Percentiles rank a stretch among this genome's conserved stretches.
These are phyloP conservation scores for Ophiostoma novo-ulmi DNA, from an alignment of 2,329 filamentous ascomycete genomes.

Conservation along the genomic window DNA sequence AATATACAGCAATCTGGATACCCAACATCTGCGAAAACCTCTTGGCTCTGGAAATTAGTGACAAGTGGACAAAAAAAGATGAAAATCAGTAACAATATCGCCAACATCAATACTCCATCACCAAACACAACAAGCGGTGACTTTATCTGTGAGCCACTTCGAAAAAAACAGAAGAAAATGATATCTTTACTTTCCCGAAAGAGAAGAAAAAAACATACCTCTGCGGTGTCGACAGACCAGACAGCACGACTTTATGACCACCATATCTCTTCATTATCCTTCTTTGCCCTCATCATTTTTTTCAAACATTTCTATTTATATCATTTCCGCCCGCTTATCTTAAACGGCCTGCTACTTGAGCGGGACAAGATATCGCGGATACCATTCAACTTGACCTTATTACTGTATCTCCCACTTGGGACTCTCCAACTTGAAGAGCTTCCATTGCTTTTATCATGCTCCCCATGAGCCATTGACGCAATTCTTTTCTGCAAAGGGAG, in stretches of 20 bases:
- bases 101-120: neutral
- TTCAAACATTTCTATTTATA: neutral
- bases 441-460: neutral
- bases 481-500: neutral
- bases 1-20: neutral
- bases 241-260: conserved; percentile 15
- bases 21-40: neutral
- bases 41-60: neutral
- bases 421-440: neutral
- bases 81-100: conserved; percentile 11
- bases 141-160: neutral
- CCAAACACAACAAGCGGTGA: neutral
- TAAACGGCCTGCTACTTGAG: neutral
- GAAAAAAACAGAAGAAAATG: conserved; percentile 20
- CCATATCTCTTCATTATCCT: conserved; percentile 31
- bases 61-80: conserved; percentile 11
- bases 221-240: conserved; percentile 14
- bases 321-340: neutral
- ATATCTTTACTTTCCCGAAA: conserved; percentile 8
- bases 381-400: neutral
- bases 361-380: neutral
- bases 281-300: conserved; percentile 29
- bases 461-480: neutral
- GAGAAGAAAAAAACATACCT: conserved; percentile 14
- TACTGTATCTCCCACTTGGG: neutral